phyloP scores from a whole-genome alignment of 2,329 filamentous ascomycete genomes.

The Juglanconis juglandina region DNA sequence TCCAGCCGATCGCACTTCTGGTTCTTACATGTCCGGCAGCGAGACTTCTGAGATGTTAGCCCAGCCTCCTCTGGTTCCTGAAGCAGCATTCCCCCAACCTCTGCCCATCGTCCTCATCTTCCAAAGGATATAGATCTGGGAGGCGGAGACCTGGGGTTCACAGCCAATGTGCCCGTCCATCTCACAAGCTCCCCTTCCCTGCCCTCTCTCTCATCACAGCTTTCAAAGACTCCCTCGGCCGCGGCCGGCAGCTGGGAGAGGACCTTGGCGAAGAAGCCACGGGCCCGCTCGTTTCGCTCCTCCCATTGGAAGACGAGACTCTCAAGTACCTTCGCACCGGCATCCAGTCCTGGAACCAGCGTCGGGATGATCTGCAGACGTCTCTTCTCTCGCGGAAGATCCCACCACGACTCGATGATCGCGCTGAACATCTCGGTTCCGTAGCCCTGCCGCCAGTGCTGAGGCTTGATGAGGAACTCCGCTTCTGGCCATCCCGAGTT shows the following conservation, averaged over 20 bases:
- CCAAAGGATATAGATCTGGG: not conserved
- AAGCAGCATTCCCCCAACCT: too few species aligned
- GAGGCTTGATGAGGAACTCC: slow-evolving; percentile 13
- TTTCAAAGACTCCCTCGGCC: slow-evolving; percentile 2
- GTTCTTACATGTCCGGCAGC: too few species aligned
- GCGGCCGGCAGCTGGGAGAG: not conserved
- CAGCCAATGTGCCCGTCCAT: slow-evolving; percentile 2
- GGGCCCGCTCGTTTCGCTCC: slow-evolving; percentile 1
- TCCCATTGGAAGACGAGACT: slow-evolving; percentile 12
- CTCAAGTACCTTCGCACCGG: slow-evolving; percentile 10
- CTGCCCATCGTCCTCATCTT: not conserved
- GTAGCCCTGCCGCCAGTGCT: slow-evolving; percentile 14
- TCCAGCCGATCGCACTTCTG: too few species aligned
- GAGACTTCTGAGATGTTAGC: too few species aligned
- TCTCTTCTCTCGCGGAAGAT: slow-evolving; percentile 13
- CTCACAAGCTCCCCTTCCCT: slow-evolving; percentile 4
- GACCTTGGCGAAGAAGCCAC: slow-evolving; percentile 11
- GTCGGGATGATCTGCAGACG: slow-evolving; percentile 10
- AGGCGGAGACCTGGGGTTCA: not conserved
- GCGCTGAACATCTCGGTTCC: slow-evolving; percentile 16
- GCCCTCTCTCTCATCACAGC: slow-evolving; percentile 12
- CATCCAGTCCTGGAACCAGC: not conserved
- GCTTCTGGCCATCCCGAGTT: slow-evolving; percentile 14
- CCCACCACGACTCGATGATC: slow-evolving; percentile 15
- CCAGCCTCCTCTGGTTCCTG: too few species aligned